Evolutionary conservation across 2,329 filamentous ascomycete species (phyloP).

Genomic region (Penicillium griseofulvum): DNA sequence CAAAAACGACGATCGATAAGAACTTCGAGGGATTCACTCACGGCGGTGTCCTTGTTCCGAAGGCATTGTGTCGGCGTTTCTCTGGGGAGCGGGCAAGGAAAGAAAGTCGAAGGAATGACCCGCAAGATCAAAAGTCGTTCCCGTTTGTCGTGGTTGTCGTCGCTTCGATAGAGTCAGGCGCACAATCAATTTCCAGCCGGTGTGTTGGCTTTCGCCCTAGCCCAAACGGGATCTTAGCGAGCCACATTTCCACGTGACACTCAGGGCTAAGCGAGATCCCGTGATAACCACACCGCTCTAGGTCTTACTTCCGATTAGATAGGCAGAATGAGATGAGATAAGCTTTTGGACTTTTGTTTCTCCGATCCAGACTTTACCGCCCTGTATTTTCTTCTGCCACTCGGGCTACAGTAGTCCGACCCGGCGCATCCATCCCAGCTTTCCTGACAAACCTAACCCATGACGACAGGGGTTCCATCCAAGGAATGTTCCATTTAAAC

Average conservation of each 20-base stretch:
- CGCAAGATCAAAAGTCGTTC: conserved; percentile 26
- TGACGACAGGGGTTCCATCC: conserved; percentile 16
- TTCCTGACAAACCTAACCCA: conserved; percentile 22
- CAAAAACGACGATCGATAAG: conserved; percentile 16
- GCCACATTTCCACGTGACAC: background rate
- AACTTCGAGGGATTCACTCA: conserved; percentile 54
- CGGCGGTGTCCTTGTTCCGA: conserved; percentile 84
- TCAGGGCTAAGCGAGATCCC: conserved; percentile 36
- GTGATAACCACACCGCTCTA: background rate
- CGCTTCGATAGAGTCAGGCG: conserved; percentile 39
- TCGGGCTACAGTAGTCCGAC: conserved; percentile 35
- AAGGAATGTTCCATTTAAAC: background rate
- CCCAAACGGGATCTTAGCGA: conserved; percentile 39
- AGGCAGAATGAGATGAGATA: conserved; percentile 12
- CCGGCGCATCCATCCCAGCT: conserved; percentile 13
- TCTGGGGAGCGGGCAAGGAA: conserved; percentile 43
- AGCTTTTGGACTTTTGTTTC: background rate
- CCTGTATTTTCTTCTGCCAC: conserved; percentile 13
- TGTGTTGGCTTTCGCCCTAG: conserved; percentile 30
- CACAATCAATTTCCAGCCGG: conserved; percentile 41
- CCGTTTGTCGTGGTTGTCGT: conserved; percentile 44
- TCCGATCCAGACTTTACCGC: background rate
- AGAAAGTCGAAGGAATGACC: conserved; percentile 44
- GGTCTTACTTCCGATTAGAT: conserved; percentile 19
- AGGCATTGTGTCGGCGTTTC: conserved; percentile 70